Evolutionary conservation across 345 rosid genomes (phyloP), one percentile per base, ranked within the genome.

Genomic region (Citrus cavaleriei): DNA sequence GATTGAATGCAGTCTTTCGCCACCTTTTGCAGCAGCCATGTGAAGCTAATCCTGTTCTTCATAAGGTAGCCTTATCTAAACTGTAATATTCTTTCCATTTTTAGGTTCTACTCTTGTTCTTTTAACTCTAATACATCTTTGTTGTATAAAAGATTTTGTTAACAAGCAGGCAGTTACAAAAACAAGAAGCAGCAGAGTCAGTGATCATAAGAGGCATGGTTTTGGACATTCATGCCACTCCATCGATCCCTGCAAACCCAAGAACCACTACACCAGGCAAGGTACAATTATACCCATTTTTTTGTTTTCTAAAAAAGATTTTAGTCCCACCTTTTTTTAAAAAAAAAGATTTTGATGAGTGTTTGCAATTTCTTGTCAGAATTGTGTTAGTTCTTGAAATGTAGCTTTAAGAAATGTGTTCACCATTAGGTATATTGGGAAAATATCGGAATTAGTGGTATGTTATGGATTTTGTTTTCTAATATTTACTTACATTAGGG

Each of bases 161-260:
- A 28, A 86, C 42, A 66, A 79, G 81, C 28, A 83, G 77, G 66
- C 69, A 69, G 57, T 10, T 60, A 69, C 22, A 32, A 7, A 30
- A 80, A 9, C 32, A 30, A 5, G 30, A 79, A 16, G 79, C 73
- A 60, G 81, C 80, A 70, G 90, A 90, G 78, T 83, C 91, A 1
- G 95, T 95, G 49, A 83, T 93, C 0, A 88, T 93, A 30, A 96
- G 97, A 21, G 97, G 91, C 40, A 88, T 92, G 88, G 88, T 91
- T 22, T 78, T 95, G 84, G 99, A 93, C 84, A 86, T 95, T 82
- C 99, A 92, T 73, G 94, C 93, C 78, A 86, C 84, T 27, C 89
- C 92, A 72, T 80, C 80, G 3, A 69, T 89, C 30, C 13, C 89
- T 76, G 85, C 90, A 12, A 72, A 76, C 81, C 88, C 91, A 27